Conservation (phyloP, 1,284 basidiomycete genomes). For the Somion occarium region DNA sequence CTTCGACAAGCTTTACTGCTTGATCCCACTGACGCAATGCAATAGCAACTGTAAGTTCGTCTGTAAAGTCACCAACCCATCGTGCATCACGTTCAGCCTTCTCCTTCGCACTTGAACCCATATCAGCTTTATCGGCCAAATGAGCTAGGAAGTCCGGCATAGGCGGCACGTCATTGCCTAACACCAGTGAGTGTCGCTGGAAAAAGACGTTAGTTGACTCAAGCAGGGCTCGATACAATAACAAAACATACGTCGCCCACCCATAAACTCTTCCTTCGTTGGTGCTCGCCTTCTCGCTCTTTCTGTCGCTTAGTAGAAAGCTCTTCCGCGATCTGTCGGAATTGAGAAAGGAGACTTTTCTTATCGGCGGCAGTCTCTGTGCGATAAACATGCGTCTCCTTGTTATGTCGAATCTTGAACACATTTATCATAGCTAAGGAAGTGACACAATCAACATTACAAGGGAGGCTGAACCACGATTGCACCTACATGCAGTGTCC, state of each 20-base stretch:
- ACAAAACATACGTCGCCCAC: constrained; percentile 46
- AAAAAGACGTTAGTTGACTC: background rate
- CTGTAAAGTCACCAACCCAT: constrained; percentile 88
- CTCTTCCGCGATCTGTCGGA: constrained; percentile 91
- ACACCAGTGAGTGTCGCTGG: constrained; percentile 24
- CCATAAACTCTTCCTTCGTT: constrained; percentile 81
- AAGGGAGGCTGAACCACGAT: constrained; percentile 2
- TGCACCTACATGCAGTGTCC: constrained; percentile 76
- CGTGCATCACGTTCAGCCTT: constrained; percentile 74
- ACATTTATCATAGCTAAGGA: constrained; percentile 84
- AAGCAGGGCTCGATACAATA: background rate
- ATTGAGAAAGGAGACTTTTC: constrained; percentile 78
- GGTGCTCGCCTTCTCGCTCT: constrained; percentile 89
- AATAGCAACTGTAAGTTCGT: constrained; percentile 89
- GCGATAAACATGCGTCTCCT: constrained; percentile 92
- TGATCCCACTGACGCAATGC: constrained; percentile 87
- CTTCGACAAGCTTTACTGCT: constrained; percentile 80
- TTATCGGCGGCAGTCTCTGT: constrained; percentile 83
- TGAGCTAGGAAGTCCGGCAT: constrained; percentile 70
- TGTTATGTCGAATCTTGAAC: constrained; percentile 91
- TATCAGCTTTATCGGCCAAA: constrained; percentile 52
- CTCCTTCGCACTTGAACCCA: constrained; percentile 53
- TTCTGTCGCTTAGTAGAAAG: constrained; percentile 83
- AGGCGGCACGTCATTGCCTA: constrained; percentile 33
- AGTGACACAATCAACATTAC: background rate